A percentile compares a stretch with the other conserved stretches of the same genome.
Evolutionary conservation across 2,329 filamentous ascomycete genomes (phyloP).

Genomic region (Fusarium scirpi): DNA sequence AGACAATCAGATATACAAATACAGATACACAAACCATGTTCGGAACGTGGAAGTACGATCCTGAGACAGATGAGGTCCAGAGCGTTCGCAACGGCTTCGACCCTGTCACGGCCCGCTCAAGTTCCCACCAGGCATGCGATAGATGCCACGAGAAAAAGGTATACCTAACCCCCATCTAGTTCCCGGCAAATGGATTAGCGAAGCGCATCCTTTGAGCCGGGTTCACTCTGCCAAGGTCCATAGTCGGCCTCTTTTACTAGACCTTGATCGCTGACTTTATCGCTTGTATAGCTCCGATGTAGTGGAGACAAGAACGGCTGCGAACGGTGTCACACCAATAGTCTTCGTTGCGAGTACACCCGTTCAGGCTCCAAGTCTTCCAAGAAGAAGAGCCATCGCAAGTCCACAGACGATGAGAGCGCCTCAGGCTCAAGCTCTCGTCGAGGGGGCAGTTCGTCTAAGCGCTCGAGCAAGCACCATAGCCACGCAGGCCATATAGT

Average conservation of each 20-base stretch:
- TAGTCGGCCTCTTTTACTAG: not conserved
- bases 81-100: slow-evolving; percentile 53
- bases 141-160: slow-evolving; percentile 57
- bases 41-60: slow-evolving; percentile 55
- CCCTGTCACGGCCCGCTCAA: slow-evolving; percentile 54
- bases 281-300: slow-evolving; percentile 51
- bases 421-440: slow-evolving; percentile 37
- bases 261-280: slow-evolving; percentile 20
- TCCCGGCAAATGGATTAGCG: not conserved
- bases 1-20: slow-evolving; percentile 5
- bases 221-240: slow-evolving; percentile 3
- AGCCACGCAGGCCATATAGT: slow-evolving; percentile 34
- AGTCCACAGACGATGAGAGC: slow-evolving; percentile 37
- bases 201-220: not conserved
- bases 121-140: slow-evolving; percentile 55
- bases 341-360: slow-evolving; percentile 52
- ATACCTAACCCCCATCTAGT: slow-evolving; percentile 6
- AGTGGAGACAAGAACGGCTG: slow-evolving; percentile 55
- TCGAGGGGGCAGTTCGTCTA: slow-evolving; percentile 40
- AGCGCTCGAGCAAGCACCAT: slow-evolving; percentile 38
- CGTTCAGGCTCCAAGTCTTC: slow-evolving; percentile 51
- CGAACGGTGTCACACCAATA: slow-evolving; percentile 50
- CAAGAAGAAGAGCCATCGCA: slow-evolving; percentile 47
- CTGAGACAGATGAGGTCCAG: slow-evolving; percentile 54
- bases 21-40: slow-evolving; percentile 48